phyloP scores from a whole-genome alignment of 768 basidiomycete species.

The Trametes cinnabarina region DNA sequence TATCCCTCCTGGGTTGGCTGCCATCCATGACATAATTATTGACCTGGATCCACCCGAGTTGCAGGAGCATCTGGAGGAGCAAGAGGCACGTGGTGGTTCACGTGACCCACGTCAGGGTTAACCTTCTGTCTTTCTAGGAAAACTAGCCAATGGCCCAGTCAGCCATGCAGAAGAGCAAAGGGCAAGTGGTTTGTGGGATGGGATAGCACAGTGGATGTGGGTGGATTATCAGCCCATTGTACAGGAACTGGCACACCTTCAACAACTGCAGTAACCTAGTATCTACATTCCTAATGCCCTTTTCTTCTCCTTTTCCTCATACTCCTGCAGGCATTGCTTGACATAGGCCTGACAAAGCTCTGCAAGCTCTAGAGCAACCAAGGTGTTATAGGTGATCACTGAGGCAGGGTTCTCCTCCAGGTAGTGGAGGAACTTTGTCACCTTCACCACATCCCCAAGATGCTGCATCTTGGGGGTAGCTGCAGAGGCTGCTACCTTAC shows the following conservation, averaged over 20 bases:
- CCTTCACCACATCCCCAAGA: neutral
- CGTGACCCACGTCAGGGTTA: conserved; percentile 1
- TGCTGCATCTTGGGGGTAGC: neutral
- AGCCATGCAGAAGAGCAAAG: neutral
- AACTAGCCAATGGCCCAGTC: neutral
- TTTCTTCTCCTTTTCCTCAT: neutral
- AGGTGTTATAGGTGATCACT: neutral
- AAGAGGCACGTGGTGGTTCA: neutral
- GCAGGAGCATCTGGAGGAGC: neutral
- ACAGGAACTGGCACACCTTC: neutral
- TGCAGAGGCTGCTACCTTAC: neutral
- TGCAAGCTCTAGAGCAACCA: neutral
- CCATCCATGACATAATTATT: conserved; percentile 35
- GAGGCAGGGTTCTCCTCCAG: neutral
- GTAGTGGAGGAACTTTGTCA: neutral
- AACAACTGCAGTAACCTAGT: neutral
- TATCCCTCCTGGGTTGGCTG: conserved; percentile 28
- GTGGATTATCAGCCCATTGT: conserved; percentile 19
- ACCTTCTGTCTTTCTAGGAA: neutral
- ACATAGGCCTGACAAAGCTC: neutral
- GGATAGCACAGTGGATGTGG: conserved; percentile 35
- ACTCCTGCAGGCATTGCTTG: neutral
- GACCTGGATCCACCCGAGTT: conserved; percentile 19
- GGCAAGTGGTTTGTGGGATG: conserved; percentile 23
- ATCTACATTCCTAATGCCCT: neutral